Conservation (phyloP, 2,329 filamentous ascomycete species). For the Hypocrella siamensis region DNA sequence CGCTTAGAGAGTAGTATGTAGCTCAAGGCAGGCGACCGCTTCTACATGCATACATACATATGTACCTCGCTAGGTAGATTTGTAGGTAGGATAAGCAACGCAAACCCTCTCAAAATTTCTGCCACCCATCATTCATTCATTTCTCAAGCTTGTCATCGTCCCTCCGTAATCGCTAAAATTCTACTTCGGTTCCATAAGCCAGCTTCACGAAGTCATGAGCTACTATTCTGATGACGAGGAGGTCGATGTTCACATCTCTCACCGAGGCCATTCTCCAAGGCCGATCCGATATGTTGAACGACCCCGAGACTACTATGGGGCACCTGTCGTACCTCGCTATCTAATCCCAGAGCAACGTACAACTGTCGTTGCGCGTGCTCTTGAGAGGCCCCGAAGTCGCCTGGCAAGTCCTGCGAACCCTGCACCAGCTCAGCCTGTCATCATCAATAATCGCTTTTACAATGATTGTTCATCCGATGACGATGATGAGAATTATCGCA, state of each 20-base stretch:
- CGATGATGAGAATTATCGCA: conserved; percentile 11
- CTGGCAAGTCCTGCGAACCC: conserved; percentile 22
- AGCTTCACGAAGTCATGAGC: conserved; percentile 6
- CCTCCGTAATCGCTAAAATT: not conserved
- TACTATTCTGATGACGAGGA: conserved; percentile 40
- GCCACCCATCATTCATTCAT: too few relatives aligned
- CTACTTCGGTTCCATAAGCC: conserved; percentile 1
- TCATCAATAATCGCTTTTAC: conserved; percentile 42
- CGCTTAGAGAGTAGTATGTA: too few relatives aligned
- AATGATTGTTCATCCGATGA: conserved; percentile 31
- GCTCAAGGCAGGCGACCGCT: too few relatives aligned
- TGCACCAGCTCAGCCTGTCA: conserved; percentile 25
- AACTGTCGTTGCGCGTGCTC: conserved; percentile 24
- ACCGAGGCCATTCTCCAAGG: conserved; percentile 22
- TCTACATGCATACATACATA: too few relatives aligned
- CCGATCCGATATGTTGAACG: conserved; percentile 31
- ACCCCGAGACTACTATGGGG: conserved; percentile 23
- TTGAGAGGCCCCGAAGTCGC: conserved; percentile 29
- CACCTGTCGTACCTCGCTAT: conserved; percentile 22
- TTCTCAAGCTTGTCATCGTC: not conserved
- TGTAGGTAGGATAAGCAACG: too few relatives aligned
- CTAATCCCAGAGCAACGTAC: conserved; percentile 30
- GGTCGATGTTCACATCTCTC: conserved; percentile 32
- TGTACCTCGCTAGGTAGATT: too few relatives aligned
- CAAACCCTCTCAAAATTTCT: too few relatives aligned